phyloP scores from a whole-genome alignment of 495 filamentous ascomycete genomes.

The Trichocladium antarcticum region DNA sequence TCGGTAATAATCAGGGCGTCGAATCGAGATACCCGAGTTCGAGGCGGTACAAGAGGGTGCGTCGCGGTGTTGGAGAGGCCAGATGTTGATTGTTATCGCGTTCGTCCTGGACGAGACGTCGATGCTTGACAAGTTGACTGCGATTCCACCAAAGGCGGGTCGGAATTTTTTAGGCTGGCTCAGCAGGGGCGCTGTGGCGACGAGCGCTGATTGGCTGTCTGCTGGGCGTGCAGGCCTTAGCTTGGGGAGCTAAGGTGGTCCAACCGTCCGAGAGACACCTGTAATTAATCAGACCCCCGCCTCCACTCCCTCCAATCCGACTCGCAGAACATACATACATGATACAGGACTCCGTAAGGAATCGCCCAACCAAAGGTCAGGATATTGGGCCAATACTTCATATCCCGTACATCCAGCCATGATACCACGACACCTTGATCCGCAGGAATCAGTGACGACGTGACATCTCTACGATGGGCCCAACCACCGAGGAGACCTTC shows the following conservation, averaged over 20 bases:
- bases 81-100: background rate
- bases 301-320: too few relatives aligned
- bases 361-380: too few relatives aligned
- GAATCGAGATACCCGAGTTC: slow-evolving; percentile 15
- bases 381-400: too few relatives aligned
- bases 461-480: background rate
- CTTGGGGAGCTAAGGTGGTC: too few relatives aligned
- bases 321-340: too few relatives aligned
- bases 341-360: too few relatives aligned
- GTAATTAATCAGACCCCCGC: too few relatives aligned
- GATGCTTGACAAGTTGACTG: slow-evolving; percentile 1
- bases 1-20: background rate
- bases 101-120: slow-evolving; percentile 1
- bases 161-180: slow-evolving; percentile 18
- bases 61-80: background rate
- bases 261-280: too few relatives aligned
- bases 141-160: slow-evolving; percentile 1
- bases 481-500: slow-evolving; percentile 9
- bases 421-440: background rate
- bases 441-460: background rate
- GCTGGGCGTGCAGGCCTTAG: background rate
- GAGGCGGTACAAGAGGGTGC: background rate
- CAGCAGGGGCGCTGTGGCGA: background rate
- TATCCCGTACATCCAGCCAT: background rate
- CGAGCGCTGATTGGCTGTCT: slow-evolving; percentile 15